Evolutionary conservation across 495 filamentous ascomycete species (phyloP).

Genomic region (Poronia punctata): DNA sequence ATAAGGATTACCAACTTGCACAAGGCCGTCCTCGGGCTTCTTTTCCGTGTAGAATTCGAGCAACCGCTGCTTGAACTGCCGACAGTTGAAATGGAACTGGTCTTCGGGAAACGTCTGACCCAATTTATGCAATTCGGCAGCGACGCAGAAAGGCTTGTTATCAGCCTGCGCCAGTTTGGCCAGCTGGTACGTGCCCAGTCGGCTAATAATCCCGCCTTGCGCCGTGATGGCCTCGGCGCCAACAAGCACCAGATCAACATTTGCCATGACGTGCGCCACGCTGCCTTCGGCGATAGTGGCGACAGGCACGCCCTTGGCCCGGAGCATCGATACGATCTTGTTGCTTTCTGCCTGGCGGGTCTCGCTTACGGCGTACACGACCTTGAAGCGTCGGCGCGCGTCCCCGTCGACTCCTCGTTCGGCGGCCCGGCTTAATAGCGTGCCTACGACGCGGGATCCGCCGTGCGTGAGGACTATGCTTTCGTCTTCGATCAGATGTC

Average conservation of each 20-base stretch:
- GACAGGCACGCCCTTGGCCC: conserved; percentile 69
- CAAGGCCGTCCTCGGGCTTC: conserved; percentile 35
- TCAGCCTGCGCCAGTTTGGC: conserved; percentile 71
- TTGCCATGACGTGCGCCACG: conserved; percentile 77
- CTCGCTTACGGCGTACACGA: conserved; percentile 67
- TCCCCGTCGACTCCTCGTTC: conserved; percentile 43
- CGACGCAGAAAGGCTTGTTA: conserved; percentile 80
- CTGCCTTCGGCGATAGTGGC: conserved; percentile 76
- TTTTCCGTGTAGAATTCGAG: conserved; percentile 23
- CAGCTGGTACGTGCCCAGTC: conserved; percentile 89
- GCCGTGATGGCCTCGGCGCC: conserved; percentile 93
- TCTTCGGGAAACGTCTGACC: conserved; percentile 72
- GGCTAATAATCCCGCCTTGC: conserved; percentile 84
- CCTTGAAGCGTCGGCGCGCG: conserved; percentile 62
- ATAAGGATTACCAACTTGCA: conserved; percentile 70
- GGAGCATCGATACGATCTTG: conserved; percentile 52
- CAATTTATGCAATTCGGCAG: conserved; percentile 88
- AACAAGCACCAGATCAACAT: conserved; percentile 73
- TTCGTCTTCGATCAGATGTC: conserved; percentile 53
- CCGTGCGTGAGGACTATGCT: conserved; percentile 80
- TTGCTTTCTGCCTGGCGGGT: conserved; percentile 41
- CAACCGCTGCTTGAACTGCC: conserved; percentile 17
- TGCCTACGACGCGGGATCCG: conserved; percentile 74
- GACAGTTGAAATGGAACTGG: conserved; percentile 61
- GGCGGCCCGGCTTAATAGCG: conserved; percentile 65